Conservation (phyloP, 2,329 filamentous ascomycete species). For the Chalaropsis ovoidea region DNA sequence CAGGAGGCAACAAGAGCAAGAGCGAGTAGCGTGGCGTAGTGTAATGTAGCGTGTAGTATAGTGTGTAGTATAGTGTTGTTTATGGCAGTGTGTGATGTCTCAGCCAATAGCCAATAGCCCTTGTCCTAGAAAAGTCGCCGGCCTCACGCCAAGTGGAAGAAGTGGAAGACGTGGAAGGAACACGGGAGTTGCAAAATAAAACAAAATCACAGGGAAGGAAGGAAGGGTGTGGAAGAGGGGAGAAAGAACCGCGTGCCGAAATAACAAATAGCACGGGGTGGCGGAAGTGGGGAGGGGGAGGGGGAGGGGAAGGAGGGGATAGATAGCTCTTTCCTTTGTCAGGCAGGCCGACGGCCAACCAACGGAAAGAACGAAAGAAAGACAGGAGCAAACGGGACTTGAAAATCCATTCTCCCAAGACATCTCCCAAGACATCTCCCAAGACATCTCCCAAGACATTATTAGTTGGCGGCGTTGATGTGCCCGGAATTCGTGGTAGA, state of each 20-base stretch:
- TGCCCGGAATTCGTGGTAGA: background rate
- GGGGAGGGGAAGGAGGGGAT: too few species aligned
- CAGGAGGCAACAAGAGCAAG: too few species aligned
- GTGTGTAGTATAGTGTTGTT: background rate
- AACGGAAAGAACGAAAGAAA: background rate
- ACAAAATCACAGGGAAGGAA: background rate
- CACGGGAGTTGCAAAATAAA: background rate
- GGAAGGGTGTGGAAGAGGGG: background rate
- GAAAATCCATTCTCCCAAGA: background rate
- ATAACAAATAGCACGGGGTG: background rate
- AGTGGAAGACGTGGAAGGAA: background rate
- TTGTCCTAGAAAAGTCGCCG: background rate
- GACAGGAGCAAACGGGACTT: background rate
- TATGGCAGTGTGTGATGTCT: background rate
- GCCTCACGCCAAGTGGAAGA: slow-evolving; percentile 2
- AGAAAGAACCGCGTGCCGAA: background rate
- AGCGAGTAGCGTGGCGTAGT: background rate
- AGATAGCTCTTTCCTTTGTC: too few species aligned
- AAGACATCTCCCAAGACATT: background rate
- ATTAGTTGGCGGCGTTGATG: background rate
- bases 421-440: background rate
- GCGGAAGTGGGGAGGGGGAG: background rate
- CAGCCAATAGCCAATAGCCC: background rate
- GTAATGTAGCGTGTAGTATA: background rate
- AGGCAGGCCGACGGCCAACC: background rate